Evolutionary conservation across 768 basidiomycete species (phyloP).

Genomic region (Chiua virens): DNA sequence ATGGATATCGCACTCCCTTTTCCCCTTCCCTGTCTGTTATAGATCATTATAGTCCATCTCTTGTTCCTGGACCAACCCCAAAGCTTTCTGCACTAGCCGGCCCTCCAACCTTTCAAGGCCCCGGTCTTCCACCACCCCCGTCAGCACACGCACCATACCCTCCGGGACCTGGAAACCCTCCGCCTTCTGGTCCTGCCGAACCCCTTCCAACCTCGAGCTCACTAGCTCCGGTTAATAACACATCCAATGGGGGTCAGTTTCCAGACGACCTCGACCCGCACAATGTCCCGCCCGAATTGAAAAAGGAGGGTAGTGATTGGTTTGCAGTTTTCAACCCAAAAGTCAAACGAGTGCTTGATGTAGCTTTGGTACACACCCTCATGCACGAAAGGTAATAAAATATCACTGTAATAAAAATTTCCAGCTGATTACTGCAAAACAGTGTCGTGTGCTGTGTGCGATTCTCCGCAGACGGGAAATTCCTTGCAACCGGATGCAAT

Average conservation of each 20-base stretch:
- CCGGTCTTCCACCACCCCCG: constrained; percentile 36
- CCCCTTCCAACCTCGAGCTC: constrained; percentile 23
- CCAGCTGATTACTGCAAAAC: constrained; percentile 10
- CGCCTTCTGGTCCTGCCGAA: constrained; percentile 29
- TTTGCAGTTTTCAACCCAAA: constrained; percentile 85
- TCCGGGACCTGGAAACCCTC: constrained; percentile 33
- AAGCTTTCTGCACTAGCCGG: constrained; percentile 33
- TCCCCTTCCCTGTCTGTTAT: constrained; percentile 25
- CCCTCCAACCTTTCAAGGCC: constrained; percentile 35
- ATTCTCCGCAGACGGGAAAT: constrained; percentile 93
- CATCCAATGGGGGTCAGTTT: constrained; percentile 33
- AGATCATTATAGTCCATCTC: constrained; percentile 36
- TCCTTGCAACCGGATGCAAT: constrained; percentile 94
- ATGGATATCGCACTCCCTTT: constrained; percentile 27
- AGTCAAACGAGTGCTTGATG: constrained; percentile 75
- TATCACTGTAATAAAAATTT: background rate
- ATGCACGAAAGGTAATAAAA: constrained; percentile 78
- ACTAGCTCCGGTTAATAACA: constrained; percentile 25
- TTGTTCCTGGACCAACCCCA: constrained; percentile 40
- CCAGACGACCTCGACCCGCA: constrained; percentile 34
- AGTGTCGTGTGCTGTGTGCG: constrained; percentile 89
- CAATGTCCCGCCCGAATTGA: constrained; percentile 33
- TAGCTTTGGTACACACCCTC: constrained; percentile 80
- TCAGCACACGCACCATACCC: constrained; percentile 31
- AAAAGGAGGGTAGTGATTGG: constrained; percentile 82